A percentile compares a stretch with the other conserved stretches of the same genome.
phyloP scores from a whole-genome alignment of 2,329 filamentous ascomycete species.

The Monosporascus cannonballus region DNA sequence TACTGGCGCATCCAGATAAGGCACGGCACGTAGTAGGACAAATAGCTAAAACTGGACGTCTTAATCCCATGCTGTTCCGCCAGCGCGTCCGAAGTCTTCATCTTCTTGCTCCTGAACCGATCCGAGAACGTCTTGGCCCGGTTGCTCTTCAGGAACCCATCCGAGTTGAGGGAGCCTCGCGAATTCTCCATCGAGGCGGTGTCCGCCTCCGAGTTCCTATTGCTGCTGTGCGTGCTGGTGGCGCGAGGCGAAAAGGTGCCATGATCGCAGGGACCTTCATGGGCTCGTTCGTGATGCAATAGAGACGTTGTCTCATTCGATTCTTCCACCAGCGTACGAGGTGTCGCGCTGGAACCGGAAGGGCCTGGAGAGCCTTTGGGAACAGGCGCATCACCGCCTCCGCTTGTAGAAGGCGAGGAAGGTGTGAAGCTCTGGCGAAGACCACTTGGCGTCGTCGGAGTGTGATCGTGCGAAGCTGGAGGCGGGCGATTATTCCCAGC shows the following conservation, averaged over 20 bases:
- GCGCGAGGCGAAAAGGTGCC: constrained; percentile 71
- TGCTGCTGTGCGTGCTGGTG: constrained; percentile 37
- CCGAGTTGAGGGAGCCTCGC: constrained; percentile 30
- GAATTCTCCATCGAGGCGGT: constrained; percentile 24
- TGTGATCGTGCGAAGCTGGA: constrained; percentile 15
- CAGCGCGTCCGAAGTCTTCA: constrained; percentile 66
- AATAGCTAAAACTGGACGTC: constrained; percentile 73
- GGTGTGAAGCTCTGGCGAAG: constrained; percentile 25
- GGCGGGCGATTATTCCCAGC: background rate
- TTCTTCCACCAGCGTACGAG: constrained; percentile 5
- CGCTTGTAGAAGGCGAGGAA: constrained; percentile 7
- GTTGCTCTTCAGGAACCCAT: constrained; percentile 27
- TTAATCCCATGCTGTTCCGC: constrained; percentile 68
- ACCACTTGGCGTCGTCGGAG: constrained; percentile 23
- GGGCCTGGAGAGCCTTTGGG: constrained; percentile 5
- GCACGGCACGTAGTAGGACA: constrained; percentile 89
- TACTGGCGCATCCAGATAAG: constrained; percentile 90
- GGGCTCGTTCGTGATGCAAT: constrained; percentile 30
- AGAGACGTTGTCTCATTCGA: constrained; percentile 47
- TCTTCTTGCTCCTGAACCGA: constrained; percentile 57
- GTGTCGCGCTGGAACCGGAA: constrained; percentile 6
- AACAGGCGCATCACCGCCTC: background rate
- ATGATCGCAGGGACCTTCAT: constrained; percentile 56
- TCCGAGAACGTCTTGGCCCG: constrained; percentile 45
- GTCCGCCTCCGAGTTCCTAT: constrained; percentile 20